A percentile compares a stretch with the other conserved stretches of the same genome.
Conservation (phyloP, 768 basidiomycete genomes). For the Lactifluus rugatus region DNA sequence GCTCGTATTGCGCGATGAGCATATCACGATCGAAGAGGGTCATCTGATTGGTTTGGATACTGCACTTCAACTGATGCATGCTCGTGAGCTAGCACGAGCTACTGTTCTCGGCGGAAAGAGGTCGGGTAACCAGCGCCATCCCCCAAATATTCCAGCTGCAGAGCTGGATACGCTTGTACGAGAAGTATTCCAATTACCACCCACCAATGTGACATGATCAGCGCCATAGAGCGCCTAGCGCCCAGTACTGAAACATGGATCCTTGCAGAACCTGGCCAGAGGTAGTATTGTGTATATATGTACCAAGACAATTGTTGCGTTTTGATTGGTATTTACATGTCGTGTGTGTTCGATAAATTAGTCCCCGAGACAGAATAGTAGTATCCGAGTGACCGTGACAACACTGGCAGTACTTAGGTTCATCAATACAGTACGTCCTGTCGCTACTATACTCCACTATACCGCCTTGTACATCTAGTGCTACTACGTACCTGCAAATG, state of each 20-base stretch:
- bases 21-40: slow-evolving; percentile 46
- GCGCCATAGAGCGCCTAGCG: not conserved
- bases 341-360: no score
- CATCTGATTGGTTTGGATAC: slow-evolving; percentile 46
- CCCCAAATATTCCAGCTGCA: not conserved
- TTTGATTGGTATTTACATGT: no score
- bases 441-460: no score
- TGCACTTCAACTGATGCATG: slow-evolving; percentile 38
- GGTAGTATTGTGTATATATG: no score
- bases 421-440: no score
- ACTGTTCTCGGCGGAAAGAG: not conserved
- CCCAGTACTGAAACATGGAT: not conserved
- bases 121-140: not conserved
- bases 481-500: no score
- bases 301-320: no score
- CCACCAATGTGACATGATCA: not conserved
- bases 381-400: no score
- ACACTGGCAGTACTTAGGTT: no score
- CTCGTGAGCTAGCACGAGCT: slow-evolving; percentile 34
- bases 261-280: not conserved
- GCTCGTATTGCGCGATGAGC: slow-evolving; percentile 41
- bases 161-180: slow-evolving; percentile 6
- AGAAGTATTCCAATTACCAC: slow-evolving; percentile 5
- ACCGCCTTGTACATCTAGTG: no score
- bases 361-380: no score